phyloP scores from a whole-genome alignment of 345 rosid species.

The Turnera subulata region DNA sequence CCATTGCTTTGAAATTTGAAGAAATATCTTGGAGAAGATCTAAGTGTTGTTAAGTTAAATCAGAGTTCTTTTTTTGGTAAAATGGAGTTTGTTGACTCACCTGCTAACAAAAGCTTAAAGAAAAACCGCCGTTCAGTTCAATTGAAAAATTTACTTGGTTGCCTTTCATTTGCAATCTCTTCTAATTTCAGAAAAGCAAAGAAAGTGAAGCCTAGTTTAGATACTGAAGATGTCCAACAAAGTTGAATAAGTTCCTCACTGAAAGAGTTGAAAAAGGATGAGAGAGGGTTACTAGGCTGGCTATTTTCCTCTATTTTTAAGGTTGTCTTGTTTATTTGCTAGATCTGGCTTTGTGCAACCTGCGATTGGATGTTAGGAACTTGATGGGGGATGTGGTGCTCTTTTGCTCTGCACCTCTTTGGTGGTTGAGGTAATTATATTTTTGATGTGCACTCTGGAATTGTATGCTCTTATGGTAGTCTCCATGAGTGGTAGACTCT shows the following conservation, averaged over 20 bases:
- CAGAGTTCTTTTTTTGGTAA: too few relatives aligned
- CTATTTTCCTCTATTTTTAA: conserved; percentile 35
- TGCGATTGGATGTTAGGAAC: conserved; percentile 80
- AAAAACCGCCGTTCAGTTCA: too few relatives aligned
- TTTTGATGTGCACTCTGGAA: conserved; percentile 35
- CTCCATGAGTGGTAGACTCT: too few relatives aligned
- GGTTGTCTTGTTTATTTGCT: conserved; percentile 69
- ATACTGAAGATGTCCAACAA: neutral
- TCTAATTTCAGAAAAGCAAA: too few relatives aligned
- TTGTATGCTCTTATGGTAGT: neutral
- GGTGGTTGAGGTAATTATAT: conserved; percentile 46
- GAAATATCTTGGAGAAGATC: too few relatives aligned
- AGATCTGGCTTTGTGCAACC: conserved; percentile 75
- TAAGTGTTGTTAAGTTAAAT: too few relatives aligned
- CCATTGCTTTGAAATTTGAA: too few relatives aligned
- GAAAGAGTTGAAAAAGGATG: conserved; percentile 15
- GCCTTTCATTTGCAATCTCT: too few relatives aligned
- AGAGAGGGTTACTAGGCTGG: conserved; percentile 23
- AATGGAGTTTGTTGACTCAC: too few relatives aligned
- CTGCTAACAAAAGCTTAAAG: too few relatives aligned
- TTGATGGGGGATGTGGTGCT: conserved; percentile 79
- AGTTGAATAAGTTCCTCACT: neutral
- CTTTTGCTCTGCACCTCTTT: conserved; percentile 43
- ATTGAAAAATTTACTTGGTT: too few relatives aligned
- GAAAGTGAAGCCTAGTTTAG: too few relatives aligned